Conservation (phyloP, 805 yeast genomes). For the Candida nitratophila region DNA sequence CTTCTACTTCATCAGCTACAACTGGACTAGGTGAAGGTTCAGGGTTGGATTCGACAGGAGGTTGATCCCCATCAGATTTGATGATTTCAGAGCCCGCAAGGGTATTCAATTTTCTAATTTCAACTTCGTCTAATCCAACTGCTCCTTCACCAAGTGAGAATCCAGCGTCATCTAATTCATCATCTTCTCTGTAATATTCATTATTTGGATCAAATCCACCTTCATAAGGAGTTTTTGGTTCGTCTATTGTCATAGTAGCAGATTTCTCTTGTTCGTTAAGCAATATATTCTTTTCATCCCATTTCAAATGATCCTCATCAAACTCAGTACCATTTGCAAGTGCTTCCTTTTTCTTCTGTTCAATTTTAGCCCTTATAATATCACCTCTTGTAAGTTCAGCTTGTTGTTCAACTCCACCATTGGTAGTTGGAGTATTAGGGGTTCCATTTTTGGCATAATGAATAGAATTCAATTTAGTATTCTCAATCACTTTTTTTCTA, state of each 20-base stretch:
- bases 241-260: slow-evolving; percentile 80
- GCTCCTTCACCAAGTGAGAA: slow-evolving; percentile 48
- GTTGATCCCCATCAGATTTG: too few relatives aligned
- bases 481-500: slow-evolving; percentile 68
- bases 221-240: slow-evolving; percentile 93
- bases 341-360: slow-evolving; percentile 27
- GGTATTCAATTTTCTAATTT: slow-evolving; percentile 20
- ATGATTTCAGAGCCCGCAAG: slow-evolving; percentile 37
- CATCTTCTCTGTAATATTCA: slow-evolving; percentile 69
- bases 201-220: slow-evolving; percentile 81
- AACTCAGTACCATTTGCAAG: slow-evolving; percentile 11
- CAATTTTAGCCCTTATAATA: slow-evolving; percentile 37
- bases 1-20: slow-evolving; percentile 26
- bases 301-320: slow-evolving; percentile 47
- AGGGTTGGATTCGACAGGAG: too few relatives aligned
- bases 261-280: slow-evolving; percentile 67
- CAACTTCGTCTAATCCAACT: slow-evolving; percentile 24
- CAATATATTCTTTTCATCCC: slow-evolving; percentile 79
- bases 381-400: slow-evolving; percentile 29
- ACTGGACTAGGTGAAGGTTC: too few relatives aligned
- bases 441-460: slow-evolving; percentile 4
- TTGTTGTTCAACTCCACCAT: too few relatives aligned
- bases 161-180: slow-evolving; percentile 40
- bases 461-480: slow-evolving; percentile 64
- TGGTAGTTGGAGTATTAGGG: neutral